These are phyloP conservation scores for Phialophora chinensis DNA, from an alignment of 2,329 filamentous ascomycete genomes.

Conservation along the genomic window DNA sequence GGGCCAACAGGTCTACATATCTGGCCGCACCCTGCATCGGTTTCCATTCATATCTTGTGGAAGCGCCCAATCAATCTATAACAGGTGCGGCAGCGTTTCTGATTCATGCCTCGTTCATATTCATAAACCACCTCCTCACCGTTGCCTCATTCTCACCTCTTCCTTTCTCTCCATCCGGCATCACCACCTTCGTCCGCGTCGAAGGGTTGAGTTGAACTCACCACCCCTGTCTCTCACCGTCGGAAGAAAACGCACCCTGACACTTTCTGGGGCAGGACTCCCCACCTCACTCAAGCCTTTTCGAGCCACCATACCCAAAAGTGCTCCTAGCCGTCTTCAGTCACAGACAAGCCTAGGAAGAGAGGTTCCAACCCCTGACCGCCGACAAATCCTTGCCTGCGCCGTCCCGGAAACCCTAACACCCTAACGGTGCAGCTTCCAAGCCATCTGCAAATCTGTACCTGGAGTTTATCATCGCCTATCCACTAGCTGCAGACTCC, in stretches of 20 bases:
- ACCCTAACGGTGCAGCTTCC: constrained; percentile 22
- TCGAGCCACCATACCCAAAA: constrained; percentile 14
- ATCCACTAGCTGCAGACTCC: constrained; percentile 33
- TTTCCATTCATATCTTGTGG: constrained; percentile 23
- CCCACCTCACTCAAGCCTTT: constrained; percentile 31
- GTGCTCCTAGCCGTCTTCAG: constrained; percentile 8
- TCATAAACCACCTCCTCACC: constrained; percentile 24
- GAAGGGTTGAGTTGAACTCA: constrained; percentile 27
- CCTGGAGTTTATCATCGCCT: constrained; percentile 36
- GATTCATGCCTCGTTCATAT: constrained; percentile 14
- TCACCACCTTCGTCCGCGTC: constrained; percentile 30
- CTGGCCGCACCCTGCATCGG: constrained; percentile 24
- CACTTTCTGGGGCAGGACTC: constrained; percentile 34
- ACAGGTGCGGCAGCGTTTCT: constrained; percentile 18
- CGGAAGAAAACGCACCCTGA: constrained; percentile 15
- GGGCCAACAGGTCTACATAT: constrained; percentile 24
- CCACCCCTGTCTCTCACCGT: constrained; percentile 17
- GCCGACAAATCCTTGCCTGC: constrained; percentile 22
- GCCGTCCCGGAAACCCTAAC: constrained; percentile 30
- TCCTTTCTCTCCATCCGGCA: constrained; percentile 16
- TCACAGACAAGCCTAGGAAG: constrained; percentile 13
- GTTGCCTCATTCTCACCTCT: constrained; percentile 13
- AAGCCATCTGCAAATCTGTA: constrained; percentile 28
- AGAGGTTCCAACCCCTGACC: constrained; percentile 28
- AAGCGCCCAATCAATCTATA: constrained; percentile 27